A percentile compares a stretch with the other conserved stretches of the same genome.
These are phyloP conservation scores for Aureobasidium mangrovei DNA, from an alignment of 2,329 filamentous ascomycete species.

Conservation along the genomic window DNA sequence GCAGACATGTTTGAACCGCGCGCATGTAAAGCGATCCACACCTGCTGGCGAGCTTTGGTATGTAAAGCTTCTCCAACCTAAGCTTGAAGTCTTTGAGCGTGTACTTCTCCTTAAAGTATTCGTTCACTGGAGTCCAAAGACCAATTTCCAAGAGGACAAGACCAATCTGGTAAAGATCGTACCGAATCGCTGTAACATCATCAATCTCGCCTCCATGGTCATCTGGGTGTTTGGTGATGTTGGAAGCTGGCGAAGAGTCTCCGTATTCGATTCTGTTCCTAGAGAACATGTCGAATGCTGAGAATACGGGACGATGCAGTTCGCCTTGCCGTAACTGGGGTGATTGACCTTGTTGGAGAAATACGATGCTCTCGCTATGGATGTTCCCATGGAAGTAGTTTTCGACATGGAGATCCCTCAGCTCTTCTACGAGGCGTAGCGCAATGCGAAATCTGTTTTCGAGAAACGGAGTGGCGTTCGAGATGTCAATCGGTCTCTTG, in stretches of 20 bases:
- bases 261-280: slow-evolving; percentile 50
- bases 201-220: slow-evolving; percentile 29
- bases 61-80: slow-evolving; percentile 54
- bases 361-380: slow-evolving; percentile 57
- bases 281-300: slow-evolving; percentile 67
- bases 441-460: slow-evolving; percentile 71
- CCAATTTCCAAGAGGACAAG: slow-evolving; percentile 67
- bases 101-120: slow-evolving; percentile 51
- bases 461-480: slow-evolving; percentile 48
- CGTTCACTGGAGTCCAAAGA: slow-evolving; percentile 60
- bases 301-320: slow-evolving; percentile 59
- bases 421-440: slow-evolving; percentile 60
- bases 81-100: slow-evolving; percentile 53
- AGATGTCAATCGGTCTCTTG: slow-evolving; percentile 32
- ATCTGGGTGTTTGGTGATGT: slow-evolving; percentile 25
- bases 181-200: slow-evolving; percentile 41
- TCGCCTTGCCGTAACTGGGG: slow-evolving; percentile 40
- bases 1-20: slow-evolving; percentile 63
- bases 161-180: slow-evolving; percentile 64
- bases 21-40: slow-evolving; percentile 69
- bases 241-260: slow-evolving; percentile 31
- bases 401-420: slow-evolving; percentile 64
- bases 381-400: slow-evolving; percentile 65
- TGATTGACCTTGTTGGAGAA: slow-evolving; percentile 43
- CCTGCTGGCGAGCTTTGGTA: slow-evolving; percentile 55